Evolutionary conservation across 805 yeast species (phyloP), one percentile per base, ranked within the genome.

Genomic region (Torulaspora delbrueckii): DNA sequence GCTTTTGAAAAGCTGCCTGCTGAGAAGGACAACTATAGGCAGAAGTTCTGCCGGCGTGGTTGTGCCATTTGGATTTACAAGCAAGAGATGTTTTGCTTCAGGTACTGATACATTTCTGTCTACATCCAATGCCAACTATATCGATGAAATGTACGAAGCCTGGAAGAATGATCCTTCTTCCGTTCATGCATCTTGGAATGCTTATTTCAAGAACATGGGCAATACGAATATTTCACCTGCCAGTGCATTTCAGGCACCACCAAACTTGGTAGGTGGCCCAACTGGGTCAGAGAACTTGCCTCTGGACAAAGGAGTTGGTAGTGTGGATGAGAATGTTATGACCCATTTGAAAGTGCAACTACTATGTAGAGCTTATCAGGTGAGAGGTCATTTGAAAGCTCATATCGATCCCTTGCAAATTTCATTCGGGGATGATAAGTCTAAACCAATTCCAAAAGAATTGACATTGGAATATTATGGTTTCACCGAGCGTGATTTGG

Each of bases 331-430:
- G 60, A 87, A 82, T 54, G 87, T 90, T 37, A 76, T 85, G 53
- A 77, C 86, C 52, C 98, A 93, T 68, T 79, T 93, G 75, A 93
- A 93, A 69, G 95, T 89, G 13, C 99, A 93, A 76, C 79, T 93
- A 58, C 77, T 93, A 59, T 97, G 95, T 53, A 86, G 99, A 69
- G 99, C 99, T 25, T 93, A 90, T 72, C 99, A 93, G 74, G 99
- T 93, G 43, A 82, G 98, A 70, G 99, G 99, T 56, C 99, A 93
- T 69, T 85, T 83, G 68, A 87, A 86, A 73, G 97, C 98, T 37
- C 84, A 82, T 59, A 83, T 89, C 51, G 99, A 93, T 69, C 99
- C 99, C n/a, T 74, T 93, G 63, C 91, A 85, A 30, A 85, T 91
- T 62, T 80, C 90, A 14, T 86, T 82, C 63, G 97, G 93, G 57